phyloP scores from a whole-genome alignment of 345 rosid species.

The Erucastrum elatum region DNA sequence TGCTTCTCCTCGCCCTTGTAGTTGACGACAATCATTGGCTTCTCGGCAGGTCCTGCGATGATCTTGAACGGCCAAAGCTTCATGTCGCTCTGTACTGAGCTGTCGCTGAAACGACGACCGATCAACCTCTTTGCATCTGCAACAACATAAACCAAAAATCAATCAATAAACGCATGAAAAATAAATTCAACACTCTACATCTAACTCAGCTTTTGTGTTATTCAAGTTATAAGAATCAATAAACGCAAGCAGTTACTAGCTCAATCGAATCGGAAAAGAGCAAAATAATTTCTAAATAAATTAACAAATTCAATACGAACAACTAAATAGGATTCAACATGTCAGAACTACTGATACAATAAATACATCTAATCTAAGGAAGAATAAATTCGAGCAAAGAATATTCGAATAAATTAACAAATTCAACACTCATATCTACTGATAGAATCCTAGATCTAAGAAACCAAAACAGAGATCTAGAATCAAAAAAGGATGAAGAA shows the following conservation, averaged over 20 bases:
- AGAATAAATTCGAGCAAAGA: too few relatives aligned
- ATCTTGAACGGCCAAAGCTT: slow-evolving; percentile 82
- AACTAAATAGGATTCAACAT: too few relatives aligned
- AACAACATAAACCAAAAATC: too few relatives aligned
- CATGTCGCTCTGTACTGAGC: slow-evolving; percentile 68
- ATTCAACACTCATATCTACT: background rate
- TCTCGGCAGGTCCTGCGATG: slow-evolving; percentile 62
- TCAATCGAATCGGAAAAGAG: background rate
- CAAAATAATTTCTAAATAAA: too few relatives aligned
- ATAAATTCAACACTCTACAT: too few relatives aligned
- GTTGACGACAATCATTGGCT: slow-evolving; percentile 66
- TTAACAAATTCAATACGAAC: too few relatives aligned
- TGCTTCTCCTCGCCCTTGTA: slow-evolving; percentile 75
- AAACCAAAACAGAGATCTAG: slow-evolving; percentile 28
- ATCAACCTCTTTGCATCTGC: slow-evolving; percentile 79
- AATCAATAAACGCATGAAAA: background rate
- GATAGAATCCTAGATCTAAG: background rate
- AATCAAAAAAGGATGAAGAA: background rate
- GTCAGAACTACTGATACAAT: too few relatives aligned
- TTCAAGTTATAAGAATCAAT: too few relatives aligned
- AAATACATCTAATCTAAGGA: too few relatives aligned
- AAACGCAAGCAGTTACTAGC: background rate
- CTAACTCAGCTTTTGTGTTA: too few relatives aligned
- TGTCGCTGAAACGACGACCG: slow-evolving; percentile 66
- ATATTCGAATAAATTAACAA: background rate